Evolutionary conservation across 2,329 filamentous ascomycete species (phyloP).

Genomic region (Cytospora chrysosperma): DNA sequence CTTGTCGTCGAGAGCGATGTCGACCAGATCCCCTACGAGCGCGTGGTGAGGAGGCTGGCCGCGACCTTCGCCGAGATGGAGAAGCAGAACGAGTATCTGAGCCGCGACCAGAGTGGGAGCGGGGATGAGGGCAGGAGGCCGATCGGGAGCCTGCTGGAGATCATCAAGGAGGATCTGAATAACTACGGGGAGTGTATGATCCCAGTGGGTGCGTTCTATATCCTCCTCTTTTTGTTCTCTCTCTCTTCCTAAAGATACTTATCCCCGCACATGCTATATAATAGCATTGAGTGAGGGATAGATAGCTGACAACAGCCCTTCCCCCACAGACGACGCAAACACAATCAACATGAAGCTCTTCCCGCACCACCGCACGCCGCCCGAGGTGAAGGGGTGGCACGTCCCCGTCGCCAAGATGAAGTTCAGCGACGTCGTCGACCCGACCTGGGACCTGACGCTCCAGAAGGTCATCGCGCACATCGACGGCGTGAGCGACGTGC

Average conservation of each 20-base stretch:
- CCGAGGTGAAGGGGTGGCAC: conserved; percentile 80
- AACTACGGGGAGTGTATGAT: conserved; percentile 99
- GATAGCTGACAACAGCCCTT: too few species aligned
- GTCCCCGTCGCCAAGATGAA: conserved; percentile 78
- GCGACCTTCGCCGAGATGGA: conserved; percentile 86
- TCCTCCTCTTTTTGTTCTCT: too few species aligned
- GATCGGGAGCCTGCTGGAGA: conserved; percentile 82
- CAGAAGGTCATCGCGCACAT: conserved; percentile 80
- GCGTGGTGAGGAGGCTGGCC: conserved; percentile 82
- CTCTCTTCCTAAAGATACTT: too few species aligned
- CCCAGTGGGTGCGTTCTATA: conserved; percentile 69
- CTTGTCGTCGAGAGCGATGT: conserved; percentile 64
- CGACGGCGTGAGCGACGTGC: conserved; percentile 86
- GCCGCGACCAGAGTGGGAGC: conserved; percentile 51
- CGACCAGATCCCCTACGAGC: conserved; percentile 77
- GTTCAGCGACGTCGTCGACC: conserved; percentile 61
- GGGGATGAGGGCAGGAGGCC: conserved; percentile 54
- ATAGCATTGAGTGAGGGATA: neutral
- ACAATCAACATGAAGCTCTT: conserved; percentile 97
- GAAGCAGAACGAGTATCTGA: conserved; percentile 84
- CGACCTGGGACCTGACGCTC: conserved; percentile 74
- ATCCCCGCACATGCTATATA: neutral
- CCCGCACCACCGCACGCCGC: conserved; percentile 74
- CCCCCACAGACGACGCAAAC: conserved; percentile 73
- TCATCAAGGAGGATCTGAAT: conserved; percentile 82